Evolutionary conservation across 163 green algal genomes (phyloP), one percentile per base, ranked within the genome.

Genomic region (Scenedesmus sp.): DNA sequence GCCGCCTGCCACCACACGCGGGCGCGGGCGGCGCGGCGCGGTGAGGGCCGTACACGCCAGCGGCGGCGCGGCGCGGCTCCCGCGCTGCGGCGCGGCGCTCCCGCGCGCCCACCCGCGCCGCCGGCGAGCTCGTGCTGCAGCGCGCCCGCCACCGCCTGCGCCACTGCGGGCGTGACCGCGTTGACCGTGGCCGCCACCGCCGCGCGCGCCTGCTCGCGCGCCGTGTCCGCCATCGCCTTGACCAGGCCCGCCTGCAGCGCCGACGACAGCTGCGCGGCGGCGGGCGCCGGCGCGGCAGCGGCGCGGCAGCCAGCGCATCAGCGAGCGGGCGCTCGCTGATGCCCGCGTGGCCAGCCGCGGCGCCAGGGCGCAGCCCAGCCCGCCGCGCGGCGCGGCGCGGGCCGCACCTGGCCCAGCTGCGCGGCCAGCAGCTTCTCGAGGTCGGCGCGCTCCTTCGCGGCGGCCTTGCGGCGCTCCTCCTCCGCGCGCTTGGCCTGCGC

Each of bases 371-470:
- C n/a, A n/a, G n/a, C n/a, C n/a, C n/a, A n/a, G n/a, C n/a, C n/a
- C n/a, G n/a, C n/a, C n/a, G n/a, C 22, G 10, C 18, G 4, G 4
- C 18, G 50, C 50, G 4, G 18, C 50, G 4, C 4, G 50, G 18
- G 4, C 15, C 62, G n/a, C 62, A 70, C 60, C 70, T 70, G 39
- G 20, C 45, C 48, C 64, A 91, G 75, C 80, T 89, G 78, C 11
- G 31, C 51, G 0, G 63, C 44, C 64, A 93, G 63, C 20, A 63
- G 70, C 24, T 74, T 69, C 80, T 88, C 83, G 53, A 89, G 70
- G 50, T 82, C 81, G 1, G 45, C 58, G 14, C 72, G 50, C 44
- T 84, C 69, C 60, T 81, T 72, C 6, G 34, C 63, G n/a, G 62
- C 78, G 10, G 36, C 60, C 56, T 81, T 84, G 47, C 62, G 53